phyloP scores from a whole-genome alignment of 1,139 yeast genomes.

The Protomyces macrosporus region DNA sequence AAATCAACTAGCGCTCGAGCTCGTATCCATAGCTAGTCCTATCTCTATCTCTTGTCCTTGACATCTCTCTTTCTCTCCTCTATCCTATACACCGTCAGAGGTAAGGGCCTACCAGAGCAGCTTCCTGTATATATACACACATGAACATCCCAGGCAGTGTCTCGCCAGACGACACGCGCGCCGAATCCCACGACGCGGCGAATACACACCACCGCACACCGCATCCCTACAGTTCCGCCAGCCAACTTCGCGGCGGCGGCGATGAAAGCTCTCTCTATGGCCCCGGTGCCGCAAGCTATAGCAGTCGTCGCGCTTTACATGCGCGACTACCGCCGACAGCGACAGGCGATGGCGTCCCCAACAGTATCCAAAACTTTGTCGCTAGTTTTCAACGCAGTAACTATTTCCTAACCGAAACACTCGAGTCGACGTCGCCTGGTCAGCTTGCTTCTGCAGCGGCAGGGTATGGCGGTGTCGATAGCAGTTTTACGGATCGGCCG shows the following conservation, averaged over 20 bases:
- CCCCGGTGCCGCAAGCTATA: not conserved
- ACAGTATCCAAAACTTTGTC: slow-evolving; percentile 7
- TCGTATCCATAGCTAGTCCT: no score
- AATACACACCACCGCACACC: not conserved
- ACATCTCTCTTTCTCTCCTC: no score
- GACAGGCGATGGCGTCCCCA: not conserved
- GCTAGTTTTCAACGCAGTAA: slow-evolving; percentile 23
- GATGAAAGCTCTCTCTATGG: not conserved
- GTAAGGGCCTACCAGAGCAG: no score
- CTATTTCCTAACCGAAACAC: slow-evolving; percentile 19
- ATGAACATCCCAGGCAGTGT: not conserved
- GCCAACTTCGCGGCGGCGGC: not conserved
- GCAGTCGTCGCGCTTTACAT: not conserved
- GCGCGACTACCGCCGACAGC: not conserved
- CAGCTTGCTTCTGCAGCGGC: not conserved
- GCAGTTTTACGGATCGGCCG: slow-evolving; percentile 9
- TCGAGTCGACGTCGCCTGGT: slow-evolving; percentile 20
- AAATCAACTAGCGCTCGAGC: no score
- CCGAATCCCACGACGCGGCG: not conserved
- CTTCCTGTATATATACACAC: no score
- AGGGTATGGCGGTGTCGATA: not conserved
- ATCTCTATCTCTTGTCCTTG: no score
- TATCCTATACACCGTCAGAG: no score
- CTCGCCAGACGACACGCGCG: not conserved
- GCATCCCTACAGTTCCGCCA: not conserved